Conservation (phyloP, 495 filamentous ascomycete genomes). For the Aspergillus diversus region DNA sequence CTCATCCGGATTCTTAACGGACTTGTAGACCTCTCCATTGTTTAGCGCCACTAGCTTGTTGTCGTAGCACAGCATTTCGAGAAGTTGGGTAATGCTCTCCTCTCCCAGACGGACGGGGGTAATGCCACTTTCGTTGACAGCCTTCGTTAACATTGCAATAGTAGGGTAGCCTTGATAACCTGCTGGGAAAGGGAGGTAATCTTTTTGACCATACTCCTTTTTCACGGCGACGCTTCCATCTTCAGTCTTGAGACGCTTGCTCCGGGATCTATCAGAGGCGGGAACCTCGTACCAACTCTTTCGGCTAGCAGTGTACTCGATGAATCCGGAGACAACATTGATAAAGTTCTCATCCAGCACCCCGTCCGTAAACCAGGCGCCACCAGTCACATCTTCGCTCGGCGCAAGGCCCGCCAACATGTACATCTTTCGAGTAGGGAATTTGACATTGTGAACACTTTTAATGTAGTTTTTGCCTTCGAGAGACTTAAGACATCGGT, state of each 20-base stretch:
- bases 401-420: constrained; percentile 70
- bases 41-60: constrained; percentile 60
- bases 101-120: constrained; percentile 67
- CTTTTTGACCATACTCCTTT: constrained; percentile 36
- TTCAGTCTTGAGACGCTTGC: constrained; percentile 50
- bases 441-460: constrained; percentile 63
- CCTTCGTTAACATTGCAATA: constrained; percentile 67
- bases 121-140: constrained; percentile 66
- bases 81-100: constrained; percentile 75
- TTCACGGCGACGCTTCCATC: constrained; percentile 41
- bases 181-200: constrained; percentile 65
- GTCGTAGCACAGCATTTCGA: constrained; percentile 86
- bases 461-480: constrained; percentile 88
- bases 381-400: constrained; percentile 85
- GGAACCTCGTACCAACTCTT: constrained; percentile 66
- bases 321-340: constrained; percentile 64
- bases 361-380: constrained; percentile 89
- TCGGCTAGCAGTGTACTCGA: constrained; percentile 71
- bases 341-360: constrained; percentile 88
- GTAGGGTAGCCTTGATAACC: constrained; percentile 78
- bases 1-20: constrained; percentile 44
- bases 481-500: constrained; percentile 75
- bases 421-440: constrained; percentile 65
- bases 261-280: constrained; percentile 29
- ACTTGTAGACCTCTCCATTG: constrained; percentile 56